These are phyloP conservation scores for Eucalyptus dawsonii DNA, from an alignment of 345 rosid species.

Conservation along the genomic window DNA sequence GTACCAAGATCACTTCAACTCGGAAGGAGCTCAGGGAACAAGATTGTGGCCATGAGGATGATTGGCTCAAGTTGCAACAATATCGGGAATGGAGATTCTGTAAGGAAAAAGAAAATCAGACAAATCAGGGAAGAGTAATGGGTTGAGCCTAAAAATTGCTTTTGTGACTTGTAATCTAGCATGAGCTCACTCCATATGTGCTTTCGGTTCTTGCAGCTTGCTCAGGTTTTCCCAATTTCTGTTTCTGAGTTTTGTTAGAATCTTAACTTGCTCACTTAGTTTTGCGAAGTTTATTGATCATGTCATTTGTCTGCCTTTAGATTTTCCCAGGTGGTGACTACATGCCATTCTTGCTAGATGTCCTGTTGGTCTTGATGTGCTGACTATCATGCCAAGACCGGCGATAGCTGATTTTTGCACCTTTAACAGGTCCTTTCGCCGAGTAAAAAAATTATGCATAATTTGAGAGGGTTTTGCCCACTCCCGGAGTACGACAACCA, in stretches of 20 bases:
- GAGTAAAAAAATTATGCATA: neutral
- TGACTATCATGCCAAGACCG: neutral
- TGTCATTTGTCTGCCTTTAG: neutral
- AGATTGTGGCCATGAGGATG: neutral
- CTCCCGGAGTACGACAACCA: neutral
- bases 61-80: neutral
- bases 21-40: neutral
- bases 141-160: neutral
- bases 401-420: neutral
- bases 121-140: neutral
- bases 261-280: neutral
- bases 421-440: neutral
- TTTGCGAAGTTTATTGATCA: neutral
- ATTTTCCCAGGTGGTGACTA: neutral
- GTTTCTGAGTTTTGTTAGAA: neutral
- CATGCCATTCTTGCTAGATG: neutral
- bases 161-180: neutral
- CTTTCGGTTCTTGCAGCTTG: neutral
- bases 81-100: neutral
- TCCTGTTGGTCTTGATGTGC: neutral
- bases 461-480: neutral
- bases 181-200: neutral
- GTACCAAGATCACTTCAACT: neutral
- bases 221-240: neutral
- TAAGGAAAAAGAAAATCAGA: neutral